Base-by-base conservation (phyloP, 441 rosid genomes). In the Daphne laureola region DNA sequence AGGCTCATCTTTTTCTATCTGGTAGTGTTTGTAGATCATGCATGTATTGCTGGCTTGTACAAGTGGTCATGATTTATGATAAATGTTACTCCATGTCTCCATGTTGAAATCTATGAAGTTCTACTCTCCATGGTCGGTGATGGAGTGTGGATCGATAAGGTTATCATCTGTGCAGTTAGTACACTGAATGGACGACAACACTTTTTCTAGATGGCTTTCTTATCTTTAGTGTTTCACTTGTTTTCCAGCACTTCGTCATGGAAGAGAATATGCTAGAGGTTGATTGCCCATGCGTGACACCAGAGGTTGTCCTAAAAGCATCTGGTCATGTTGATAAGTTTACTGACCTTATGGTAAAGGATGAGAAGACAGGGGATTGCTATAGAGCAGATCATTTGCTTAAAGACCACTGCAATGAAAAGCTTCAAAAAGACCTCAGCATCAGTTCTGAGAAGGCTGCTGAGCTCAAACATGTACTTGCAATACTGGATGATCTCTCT, bases 261-360 rank as follows among this genome's bases (percentile, higher is more conserved):
- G 87, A 85, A 72, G 94, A 82, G 78, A 73, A 82, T 58, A 85
- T 85, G 87, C 66, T 81, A 61, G 87, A 84, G 72, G 86, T 81
- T 40, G 86, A 84, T 43, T 81, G 91, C 63, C 86, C 90, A 0
- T 78, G 81, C 54, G 94, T 86, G 65, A 86, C 90, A 3, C 94
- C 87, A 6, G 90, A 86, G 71, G 66, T 70, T 59, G 90, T 86
- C 48, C 75, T 86, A 14, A 86, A 80, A 71, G 94, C 94, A 3
- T 86, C 87, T 11, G 94, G 90, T 59, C 90, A 83, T 23, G 90
- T 85, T 21, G 93, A 85, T 51, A 85, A 80, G 62, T 85, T 85
- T 71, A 82, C 87, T 4, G 87, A 85, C 70, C 85, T 80, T 42
- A 82, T 85, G 93, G 93, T 82, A 43, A 85, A 82, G 77, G 93